Evolutionary conservation across 352 stramenopile species (phyloP).

Genomic region (Nannochloropsis limnetica): DNA sequence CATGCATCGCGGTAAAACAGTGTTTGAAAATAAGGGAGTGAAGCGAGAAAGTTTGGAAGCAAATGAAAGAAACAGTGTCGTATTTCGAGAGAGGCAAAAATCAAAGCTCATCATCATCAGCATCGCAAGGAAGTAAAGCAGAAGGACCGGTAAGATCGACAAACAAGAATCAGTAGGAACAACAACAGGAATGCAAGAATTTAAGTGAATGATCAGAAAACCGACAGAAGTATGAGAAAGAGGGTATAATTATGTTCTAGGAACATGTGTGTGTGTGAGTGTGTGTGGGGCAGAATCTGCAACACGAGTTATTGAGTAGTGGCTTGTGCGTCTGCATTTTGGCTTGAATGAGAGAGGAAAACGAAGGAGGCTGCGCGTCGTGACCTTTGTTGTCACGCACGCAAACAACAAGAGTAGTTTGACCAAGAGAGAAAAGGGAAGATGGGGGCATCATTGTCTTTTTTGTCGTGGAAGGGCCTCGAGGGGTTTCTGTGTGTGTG

Average conservation of each 20-base stretch:
- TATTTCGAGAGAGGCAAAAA: no score
- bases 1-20: neutral
- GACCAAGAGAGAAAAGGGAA: neutral
- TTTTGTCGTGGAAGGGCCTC: neutral
- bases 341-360: neutral
- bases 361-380: neutral
- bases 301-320: neutral
- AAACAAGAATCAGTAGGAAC: no score
- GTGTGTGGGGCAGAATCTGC: neutral
- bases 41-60: no score
- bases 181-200: no score
- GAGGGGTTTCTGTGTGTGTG: neutral
- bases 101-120: no score
- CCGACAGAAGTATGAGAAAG: neutral
- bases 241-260: neutral
- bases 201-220: no score
- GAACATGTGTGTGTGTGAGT: neutral
- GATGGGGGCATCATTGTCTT: neutral
- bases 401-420: neutral
- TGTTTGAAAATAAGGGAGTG: no score
- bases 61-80: no score
- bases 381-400: neutral
- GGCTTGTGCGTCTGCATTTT: neutral
- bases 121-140: no score
- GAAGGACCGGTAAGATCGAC: no score